A percentile compares a stretch with the other conserved stretches of the same genome.
These are phyloP conservation scores for Fragaria ananassa DNA, from an alignment of 306 rosid genomes.

Conservation along the genomic window DNA sequence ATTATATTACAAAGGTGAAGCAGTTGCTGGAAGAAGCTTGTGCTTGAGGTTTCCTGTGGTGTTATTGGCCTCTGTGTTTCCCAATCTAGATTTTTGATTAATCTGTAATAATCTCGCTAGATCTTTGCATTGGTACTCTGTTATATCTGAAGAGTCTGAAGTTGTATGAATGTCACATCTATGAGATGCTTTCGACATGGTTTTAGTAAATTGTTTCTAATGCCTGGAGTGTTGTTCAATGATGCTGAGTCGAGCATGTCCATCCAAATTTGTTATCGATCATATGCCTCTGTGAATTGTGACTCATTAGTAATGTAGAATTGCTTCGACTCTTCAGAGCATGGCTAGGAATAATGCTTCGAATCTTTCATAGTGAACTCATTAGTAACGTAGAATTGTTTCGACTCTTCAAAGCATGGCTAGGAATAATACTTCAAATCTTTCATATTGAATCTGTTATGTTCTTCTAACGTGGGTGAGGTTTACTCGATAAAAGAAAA, in stretches of 20 bases:
- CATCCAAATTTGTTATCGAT: neutral
- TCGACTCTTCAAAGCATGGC: neutral
- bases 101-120: conserved; percentile 34
- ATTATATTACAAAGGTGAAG: conserved; percentile 91
- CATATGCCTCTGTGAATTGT: neutral
- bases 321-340: neutral
- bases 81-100: conserved; percentile 17
- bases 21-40: conserved; percentile 73
- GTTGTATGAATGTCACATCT: conserved; percentile 21
- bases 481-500: neutral
- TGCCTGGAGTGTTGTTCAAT: neutral
- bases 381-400: too few relatives aligned
- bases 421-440: neutral
- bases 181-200: conserved; percentile 4
- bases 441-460: neutral
- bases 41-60: conserved; percentile 34
- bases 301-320: too few relatives aligned
- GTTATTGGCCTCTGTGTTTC: conserved; percentile 17
- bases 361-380: neutral
- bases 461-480: neutral
- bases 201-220: conserved; percentile 16
- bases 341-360: neutral
- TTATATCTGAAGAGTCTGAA: conserved; percentile 25
- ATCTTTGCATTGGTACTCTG: conserved; percentile 25
- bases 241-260: neutral